These are phyloP conservation scores for Kurtzmaniella natalensis DNA, from an alignment of 1,139 yeast species.

Conservation along the genomic window DNA sequence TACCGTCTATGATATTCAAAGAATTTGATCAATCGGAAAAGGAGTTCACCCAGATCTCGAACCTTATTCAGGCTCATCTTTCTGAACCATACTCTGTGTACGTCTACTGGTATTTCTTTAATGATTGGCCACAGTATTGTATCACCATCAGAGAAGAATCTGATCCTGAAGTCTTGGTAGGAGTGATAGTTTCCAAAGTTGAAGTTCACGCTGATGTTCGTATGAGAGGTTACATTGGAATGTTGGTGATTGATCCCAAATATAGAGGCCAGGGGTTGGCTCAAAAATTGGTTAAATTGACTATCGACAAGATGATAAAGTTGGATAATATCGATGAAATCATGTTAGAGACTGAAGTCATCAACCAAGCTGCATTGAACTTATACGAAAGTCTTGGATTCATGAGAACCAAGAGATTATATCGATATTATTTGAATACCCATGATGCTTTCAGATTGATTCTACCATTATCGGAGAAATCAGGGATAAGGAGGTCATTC, in stretches of 20 bases:
- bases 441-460: conserved; percentile 89
- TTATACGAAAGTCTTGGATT: conserved; percentile 88
- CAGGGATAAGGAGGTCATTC: conserved; percentile 30
- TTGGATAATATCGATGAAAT: conserved; percentile 74
- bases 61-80: conserved; percentile 31
- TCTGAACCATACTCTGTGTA: conserved; percentile 47
- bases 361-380: conserved; percentile 68
- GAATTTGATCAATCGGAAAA: conserved; percentile 13
- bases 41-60: conserved; percentile 29
- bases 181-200: conserved; percentile 82
- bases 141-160: conserved; percentile 26
- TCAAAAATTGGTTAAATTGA: conserved; percentile 56
- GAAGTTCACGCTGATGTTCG: conserved; percentile 73
- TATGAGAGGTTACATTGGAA: conserved; percentile 86
- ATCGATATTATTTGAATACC: conserved; percentile 82
- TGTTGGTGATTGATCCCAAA: conserved; percentile 77
- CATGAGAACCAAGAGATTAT: conserved; percentile 72
- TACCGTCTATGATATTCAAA: conserved; percentile 4
- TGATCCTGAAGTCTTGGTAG: conserved; percentile 38
- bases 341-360: conserved; percentile 87
- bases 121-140: conserved; percentile 46
- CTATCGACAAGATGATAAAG: conserved; percentile 62
- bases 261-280: conserved; percentile 83
- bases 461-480: conserved; percentile 29
- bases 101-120: conserved; percentile 46